A percentile compares a stretch with the other conserved stretches of the same genome.
Conservation (phyloP, 1,139 yeast species). For the Debaryomyces robertsiae region DNA sequence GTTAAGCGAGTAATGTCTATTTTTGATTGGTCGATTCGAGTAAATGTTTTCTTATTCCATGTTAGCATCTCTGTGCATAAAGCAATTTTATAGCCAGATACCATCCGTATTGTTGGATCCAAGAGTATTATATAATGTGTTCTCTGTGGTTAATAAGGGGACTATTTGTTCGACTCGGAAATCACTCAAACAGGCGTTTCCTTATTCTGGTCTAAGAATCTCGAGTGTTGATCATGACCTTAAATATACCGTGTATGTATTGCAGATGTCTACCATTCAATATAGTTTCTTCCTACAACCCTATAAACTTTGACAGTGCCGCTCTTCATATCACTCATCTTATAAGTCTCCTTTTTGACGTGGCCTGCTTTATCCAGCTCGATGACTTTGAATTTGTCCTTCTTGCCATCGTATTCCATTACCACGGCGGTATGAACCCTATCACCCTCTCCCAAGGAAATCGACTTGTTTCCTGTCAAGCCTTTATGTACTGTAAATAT, state of each 20-base stretch:
- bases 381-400: constrained; percentile 74
- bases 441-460: constrained; percentile 44
- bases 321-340: constrained; percentile 68
- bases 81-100: constrained; percentile 3
- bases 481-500: constrained; percentile 71
- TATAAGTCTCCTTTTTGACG: constrained; percentile 63
- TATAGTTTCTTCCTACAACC: constrained; percentile 21
- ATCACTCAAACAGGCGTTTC: constrained; percentile 6
- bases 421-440: constrained; percentile 42
- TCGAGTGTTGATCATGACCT: constrained; percentile 8
- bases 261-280: constrained; percentile 12
- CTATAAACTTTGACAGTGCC: constrained; percentile 85
- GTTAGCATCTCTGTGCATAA: constrained; percentile 5
- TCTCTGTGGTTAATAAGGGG: constrained; percentile 6
- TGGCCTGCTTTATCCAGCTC: constrained; percentile 60
- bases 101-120: not conserved
- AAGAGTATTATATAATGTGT: constrained; percentile 6
- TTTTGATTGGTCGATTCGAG: not conserved
- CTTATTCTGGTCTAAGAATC: constrained; percentile 17
- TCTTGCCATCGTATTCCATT: constrained; percentile 71
- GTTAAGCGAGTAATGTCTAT: not conserved
- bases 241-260: constrained; percentile 1
- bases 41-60: constrained; percentile 2
- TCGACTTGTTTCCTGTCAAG: constrained; percentile 41
- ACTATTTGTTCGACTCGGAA: constrained; percentile 5